Conservation (phyloP, 83 land plant genomes). For the Isoetes engelmannii region DNA sequence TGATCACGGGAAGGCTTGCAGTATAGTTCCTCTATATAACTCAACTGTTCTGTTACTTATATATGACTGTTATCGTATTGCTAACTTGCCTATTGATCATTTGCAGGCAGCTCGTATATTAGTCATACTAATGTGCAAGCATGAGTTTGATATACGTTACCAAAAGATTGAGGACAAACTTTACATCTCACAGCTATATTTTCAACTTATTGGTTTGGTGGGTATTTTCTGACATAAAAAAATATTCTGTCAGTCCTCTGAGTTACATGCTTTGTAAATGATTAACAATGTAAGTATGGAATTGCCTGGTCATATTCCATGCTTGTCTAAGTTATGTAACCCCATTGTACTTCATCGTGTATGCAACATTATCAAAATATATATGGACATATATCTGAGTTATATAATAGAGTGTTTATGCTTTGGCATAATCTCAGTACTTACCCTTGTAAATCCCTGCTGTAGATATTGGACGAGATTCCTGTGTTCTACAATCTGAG, state of each 20-base stretch:
- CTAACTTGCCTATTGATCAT: slow-evolving; percentile 1
- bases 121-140: slow-evolving; percentile 92
- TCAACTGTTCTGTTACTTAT: no score
- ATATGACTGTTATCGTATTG: no score
- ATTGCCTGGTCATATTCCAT: not conserved
- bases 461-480: slow-evolving; percentile 97
- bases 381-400: no score
- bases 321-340: slow-evolving; percentile 2
- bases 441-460: no score
- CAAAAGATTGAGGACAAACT: slow-evolving; percentile 92
- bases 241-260: no score
- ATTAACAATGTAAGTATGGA: no score
- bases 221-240: not conserved
- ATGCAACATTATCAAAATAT: no score
- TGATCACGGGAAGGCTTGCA: no score
- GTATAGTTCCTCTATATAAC: no score
- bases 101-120: slow-evolving; percentile 88
- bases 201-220: slow-evolving; percentile 90
- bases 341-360: not conserved
- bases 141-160: slow-evolving; percentile 92
- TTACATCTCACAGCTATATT: slow-evolving; percentile 95
- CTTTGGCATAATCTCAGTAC: no score
- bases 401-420: no score
- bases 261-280: no score
- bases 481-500: slow-evolving; percentile 91